Conservation (phyloP, 2,329 filamentous ascomycete genomes). For the Ascochyta fabae region DNA sequence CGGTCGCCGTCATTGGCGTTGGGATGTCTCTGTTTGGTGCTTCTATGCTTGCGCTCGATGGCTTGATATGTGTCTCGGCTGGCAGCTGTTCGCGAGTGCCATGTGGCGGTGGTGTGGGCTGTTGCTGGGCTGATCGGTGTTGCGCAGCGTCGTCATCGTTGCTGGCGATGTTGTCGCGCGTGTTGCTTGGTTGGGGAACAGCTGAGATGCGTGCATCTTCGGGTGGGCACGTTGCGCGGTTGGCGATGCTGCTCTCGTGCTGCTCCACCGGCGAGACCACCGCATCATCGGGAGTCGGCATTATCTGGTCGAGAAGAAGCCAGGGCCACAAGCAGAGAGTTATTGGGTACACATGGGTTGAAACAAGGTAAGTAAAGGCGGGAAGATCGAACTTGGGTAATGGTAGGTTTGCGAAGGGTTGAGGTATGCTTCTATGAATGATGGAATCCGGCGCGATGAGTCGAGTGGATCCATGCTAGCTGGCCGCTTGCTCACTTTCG, state of each 20-base stretch:
- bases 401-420: constrained; percentile 3
- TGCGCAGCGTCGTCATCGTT: constrained; percentile 24
- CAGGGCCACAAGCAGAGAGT: constrained; percentile 33
- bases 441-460: constrained; percentile 13
- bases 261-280: constrained; percentile 51
- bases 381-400: constrained; percentile 12
- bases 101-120: constrained; percentile 45
- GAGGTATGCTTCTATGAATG: constrained; percentile 13
- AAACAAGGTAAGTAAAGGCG: constrained; percentile 8
- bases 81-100: constrained; percentile 28
- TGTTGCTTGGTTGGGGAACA: constrained; percentile 41
- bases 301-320: constrained; percentile 45
- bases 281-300: constrained; percentile 58
- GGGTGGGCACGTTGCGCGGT: constrained; percentile 59
- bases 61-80: constrained; percentile 39
- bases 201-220: constrained; percentile 47
- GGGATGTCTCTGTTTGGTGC: constrained; percentile 45
- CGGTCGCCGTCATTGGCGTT: constrained; percentile 47
- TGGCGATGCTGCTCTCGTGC: constrained; percentile 44
- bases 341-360: constrained; percentile 30
- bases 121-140: constrained; percentile 27
- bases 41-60: constrained; percentile 41
- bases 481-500: constrained; percentile 4
- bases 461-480: constrained; percentile 10
- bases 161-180: constrained; percentile 24